Evolutionary conservation across 2,329 filamentous ascomycete genomes (phyloP).

Genomic region (Lachnellula hyalina): DNA sequence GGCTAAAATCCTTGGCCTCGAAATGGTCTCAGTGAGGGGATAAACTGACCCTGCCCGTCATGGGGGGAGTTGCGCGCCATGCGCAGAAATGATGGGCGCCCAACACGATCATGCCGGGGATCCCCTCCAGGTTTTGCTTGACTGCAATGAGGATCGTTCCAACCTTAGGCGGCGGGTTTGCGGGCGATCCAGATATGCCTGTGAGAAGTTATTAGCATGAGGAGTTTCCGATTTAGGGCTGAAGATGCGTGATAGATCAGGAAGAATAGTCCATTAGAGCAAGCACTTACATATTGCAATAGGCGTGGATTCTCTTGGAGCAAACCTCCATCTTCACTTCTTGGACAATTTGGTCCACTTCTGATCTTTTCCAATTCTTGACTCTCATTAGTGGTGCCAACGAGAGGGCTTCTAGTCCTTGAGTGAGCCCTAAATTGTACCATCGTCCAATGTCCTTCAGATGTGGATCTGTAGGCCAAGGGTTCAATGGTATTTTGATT

Average conservation of each 20-base stretch:
- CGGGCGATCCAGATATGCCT: constrained; percentile 31
- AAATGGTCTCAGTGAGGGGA: neutral
- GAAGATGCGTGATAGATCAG: neutral
- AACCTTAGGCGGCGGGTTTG: constrained; percentile 16
- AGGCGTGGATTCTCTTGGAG: constrained; percentile 62
- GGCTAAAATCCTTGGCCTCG: constrained; percentile 5
- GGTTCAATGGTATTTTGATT: constrained; percentile 66
- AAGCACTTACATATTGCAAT: constrained; percentile 69
- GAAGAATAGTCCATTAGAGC: neutral
- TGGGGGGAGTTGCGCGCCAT: neutral
- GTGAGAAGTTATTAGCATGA: constrained; percentile 1
- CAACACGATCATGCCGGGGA: constrained; percentile 9
- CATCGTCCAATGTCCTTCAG: constrained; percentile 68
- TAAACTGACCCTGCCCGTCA: neutral
- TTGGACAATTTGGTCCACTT: constrained; percentile 57
- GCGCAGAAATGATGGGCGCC: neutral
- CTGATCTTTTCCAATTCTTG: constrained; percentile 52
- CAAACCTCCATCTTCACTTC: constrained; percentile 65
- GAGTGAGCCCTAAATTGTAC: constrained; percentile 75
- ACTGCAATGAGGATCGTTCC: neutral
- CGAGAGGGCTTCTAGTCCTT: constrained; percentile 68
- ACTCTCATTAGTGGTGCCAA: constrained; percentile 67
- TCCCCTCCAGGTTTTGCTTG: neutral
- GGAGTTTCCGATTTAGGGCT: too few relatives aligned
- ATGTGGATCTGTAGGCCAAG: constrained; percentile 61